Evolutionary conservation across 306 rosid species (phyloP), one percentile per base, ranked within the genome.

Genomic region (Gleditsia sinensis): DNA sequence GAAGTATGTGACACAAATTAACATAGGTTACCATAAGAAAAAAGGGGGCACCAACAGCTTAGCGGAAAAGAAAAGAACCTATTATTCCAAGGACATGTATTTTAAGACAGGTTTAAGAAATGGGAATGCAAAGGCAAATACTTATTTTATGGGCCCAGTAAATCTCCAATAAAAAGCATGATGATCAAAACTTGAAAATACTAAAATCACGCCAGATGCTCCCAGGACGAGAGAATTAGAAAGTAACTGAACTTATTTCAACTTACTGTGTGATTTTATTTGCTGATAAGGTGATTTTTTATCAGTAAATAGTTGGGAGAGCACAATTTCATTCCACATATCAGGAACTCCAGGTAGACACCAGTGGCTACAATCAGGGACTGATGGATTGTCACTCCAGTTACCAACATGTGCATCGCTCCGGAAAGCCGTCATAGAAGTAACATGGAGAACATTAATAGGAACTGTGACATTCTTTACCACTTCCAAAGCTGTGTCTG

Each of bases 341-440:
- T 92, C 96, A 46, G 97, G 97, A 7, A 89, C 84, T 27, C 96
- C 96, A 57, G 96, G 97, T 46, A 92, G 84, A 81, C 97, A 92
- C 97, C 96, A 92, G 59, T 92, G 97, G 75, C 96, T 88, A 78
- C 97, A 92, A 72, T 92, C 96, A 62, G 89, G 85, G 4, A 79
- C 43, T 9, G 67, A 68, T 49, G 83, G 88, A 36, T 84, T 83
- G 75, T 88, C 91, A n/a, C 88, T 90, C 93, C 91, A 88, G 43
- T 66, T 85, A 45, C 92, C 96, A 36, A 92, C 96, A 34, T 92
- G 97, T 25, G 90, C 97, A 69, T 89, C 96, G 13, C 86, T 88
- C 71, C 97, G 90, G 40, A 72, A 87, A 37, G 96, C 85, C 20
- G 92, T 84, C 93, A 92, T 86, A 63, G 90, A 84, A 21, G 96